phyloP scores from a whole-genome alignment of 768 basidiomycete species.

The Pulveroboletus ravenelii region DNA sequence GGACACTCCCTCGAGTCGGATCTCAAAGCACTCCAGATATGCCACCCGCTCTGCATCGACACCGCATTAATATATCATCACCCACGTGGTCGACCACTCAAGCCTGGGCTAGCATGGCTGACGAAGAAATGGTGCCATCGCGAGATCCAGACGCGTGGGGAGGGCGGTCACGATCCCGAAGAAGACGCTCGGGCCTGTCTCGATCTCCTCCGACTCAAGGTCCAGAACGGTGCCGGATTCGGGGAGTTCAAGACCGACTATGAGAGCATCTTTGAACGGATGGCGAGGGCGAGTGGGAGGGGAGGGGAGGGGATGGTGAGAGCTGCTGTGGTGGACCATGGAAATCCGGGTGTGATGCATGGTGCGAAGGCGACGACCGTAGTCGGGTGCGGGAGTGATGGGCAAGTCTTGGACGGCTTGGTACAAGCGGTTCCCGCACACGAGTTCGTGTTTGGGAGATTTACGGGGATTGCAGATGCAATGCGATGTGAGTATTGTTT shows the following conservation, averaged over 20 bases:
- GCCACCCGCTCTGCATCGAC: constrained; percentile 86
- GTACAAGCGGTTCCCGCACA: constrained; percentile 56
- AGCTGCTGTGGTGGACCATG: constrained; percentile 78
- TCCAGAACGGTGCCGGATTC: constrained; percentile 71
- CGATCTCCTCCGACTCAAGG: constrained; percentile 78
- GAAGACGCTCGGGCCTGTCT: constrained; percentile 90
- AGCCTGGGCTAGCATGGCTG: constrained; percentile 96
- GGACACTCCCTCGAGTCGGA: constrained; percentile 97
- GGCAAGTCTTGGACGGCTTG: constrained; percentile 71
- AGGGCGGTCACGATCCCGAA: constrained; percentile 89
- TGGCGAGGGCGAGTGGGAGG: constrained; percentile 50
- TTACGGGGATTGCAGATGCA: constrained; percentile 75
- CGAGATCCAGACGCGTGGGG: constrained; percentile 82
- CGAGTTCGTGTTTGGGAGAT: constrained; percentile 79
- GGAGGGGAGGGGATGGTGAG: constrained; percentile 42
- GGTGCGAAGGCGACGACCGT: constrained; percentile 77
- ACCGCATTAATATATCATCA: constrained; percentile 90
- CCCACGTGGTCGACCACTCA: constrained; percentile 87
- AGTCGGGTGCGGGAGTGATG: constrained; percentile 71
- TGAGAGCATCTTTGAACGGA: constrained; percentile 86
- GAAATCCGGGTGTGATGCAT: constrained; percentile 80
- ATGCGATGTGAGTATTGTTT: constrained; percentile 66
- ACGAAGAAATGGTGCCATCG: constrained; percentile 89
- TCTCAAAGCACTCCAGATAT: constrained; percentile 79
- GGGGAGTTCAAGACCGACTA: constrained; percentile 83